These are phyloP conservation scores for Excoecaria cochinchinensis DNA, from an alignment of 345 rosid genomes.

Conservation along the genomic window DNA sequence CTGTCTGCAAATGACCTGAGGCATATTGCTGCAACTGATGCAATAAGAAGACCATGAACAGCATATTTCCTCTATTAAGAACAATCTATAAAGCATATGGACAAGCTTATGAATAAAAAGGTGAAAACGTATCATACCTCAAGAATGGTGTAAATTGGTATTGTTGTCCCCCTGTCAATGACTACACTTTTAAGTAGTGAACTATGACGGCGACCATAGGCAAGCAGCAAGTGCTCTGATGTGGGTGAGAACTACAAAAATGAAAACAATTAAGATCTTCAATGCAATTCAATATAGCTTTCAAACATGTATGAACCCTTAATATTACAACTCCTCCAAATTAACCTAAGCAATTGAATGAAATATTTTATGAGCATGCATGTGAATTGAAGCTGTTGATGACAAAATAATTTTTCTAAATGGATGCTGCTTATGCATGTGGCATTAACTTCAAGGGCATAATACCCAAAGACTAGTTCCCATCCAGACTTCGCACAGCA, in stretches of 20 bases:
- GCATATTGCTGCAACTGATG: neutral
- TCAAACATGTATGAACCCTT: neutral
- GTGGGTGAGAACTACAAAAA: constrained; percentile 85
- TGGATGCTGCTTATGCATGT: neutral
- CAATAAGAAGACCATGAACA: neutral
- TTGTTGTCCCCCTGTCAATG: constrained; percentile 72
- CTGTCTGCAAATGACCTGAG: neutral
- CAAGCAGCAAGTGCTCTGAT: constrained; percentile 87
- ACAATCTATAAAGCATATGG: neutral
- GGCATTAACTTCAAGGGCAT: neutral
- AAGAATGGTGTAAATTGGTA: constrained; percentile 80
- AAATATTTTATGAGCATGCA: neutral
- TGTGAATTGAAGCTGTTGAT: neutral
- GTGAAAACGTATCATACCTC: constrained; percentile 48
- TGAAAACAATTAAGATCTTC: neutral
- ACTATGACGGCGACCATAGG: constrained; percentile 91
- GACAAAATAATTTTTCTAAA: neutral
- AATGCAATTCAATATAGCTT: neutral
- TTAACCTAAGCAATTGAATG: neutral
- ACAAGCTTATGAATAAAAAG: neutral
- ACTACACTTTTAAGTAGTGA: constrained; percentile 83
- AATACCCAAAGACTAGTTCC: neutral
- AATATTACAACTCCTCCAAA: neutral
- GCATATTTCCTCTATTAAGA: neutral
- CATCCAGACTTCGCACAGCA: neutral